Evolutionary conservation across 2,329 filamentous ascomycete genomes (phyloP).

Genomic region (Juglanconis juglandina): DNA sequence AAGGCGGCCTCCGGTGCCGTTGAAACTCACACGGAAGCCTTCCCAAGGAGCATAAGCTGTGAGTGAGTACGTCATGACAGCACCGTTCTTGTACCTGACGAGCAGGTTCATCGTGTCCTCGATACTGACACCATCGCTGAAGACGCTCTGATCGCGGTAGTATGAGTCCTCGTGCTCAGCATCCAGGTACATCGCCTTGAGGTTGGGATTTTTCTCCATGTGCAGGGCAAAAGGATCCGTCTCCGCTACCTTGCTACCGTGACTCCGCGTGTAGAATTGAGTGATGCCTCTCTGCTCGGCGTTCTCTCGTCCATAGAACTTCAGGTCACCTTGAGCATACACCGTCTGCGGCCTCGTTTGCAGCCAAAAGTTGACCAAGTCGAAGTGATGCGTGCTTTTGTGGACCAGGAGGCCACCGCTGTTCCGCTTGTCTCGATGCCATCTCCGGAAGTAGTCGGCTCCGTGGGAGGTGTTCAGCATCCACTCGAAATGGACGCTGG

Average conservation of each 20-base stretch:
- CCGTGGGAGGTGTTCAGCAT: conserved; percentile 60
- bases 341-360: conserved; percentile 52
- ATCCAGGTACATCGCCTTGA: conserved; percentile 58
- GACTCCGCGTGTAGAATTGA: conserved; percentile 48
- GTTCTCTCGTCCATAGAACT: conserved; percentile 61
- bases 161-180: conserved; percentile 63
- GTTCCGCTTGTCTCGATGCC: conserved; percentile 60
- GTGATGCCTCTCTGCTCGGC: conserved; percentile 52
- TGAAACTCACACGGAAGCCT: conserved; percentile 56
- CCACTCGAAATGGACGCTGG: conserved; percentile 61
- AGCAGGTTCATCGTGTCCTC: conserved; percentile 63
- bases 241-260: conserved; percentile 48
- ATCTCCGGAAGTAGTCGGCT: conserved; percentile 61
- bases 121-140: conserved; percentile 61
- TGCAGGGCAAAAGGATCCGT: conserved; percentile 58
- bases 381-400: conserved; percentile 63
- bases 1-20: conserved; percentile 55
- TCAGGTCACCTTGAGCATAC: conserved; percentile 55
- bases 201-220: conserved; percentile 46
- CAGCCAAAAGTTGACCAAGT: conserved; percentile 63
- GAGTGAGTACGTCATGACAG: conserved; percentile 56
- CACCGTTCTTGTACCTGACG: conserved; percentile 54
- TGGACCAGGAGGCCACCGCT: conserved; percentile 58
- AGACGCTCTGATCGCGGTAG: conserved; percentile 59
- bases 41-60: conserved; percentile 63